A percentile compares a stretch with the other conserved stretches of the same genome.
These are phyloP conservation scores for Microbotryum violaceum DNA, from an alignment of 1,284 basidiomycete genomes.

Conservation along the genomic window DNA sequence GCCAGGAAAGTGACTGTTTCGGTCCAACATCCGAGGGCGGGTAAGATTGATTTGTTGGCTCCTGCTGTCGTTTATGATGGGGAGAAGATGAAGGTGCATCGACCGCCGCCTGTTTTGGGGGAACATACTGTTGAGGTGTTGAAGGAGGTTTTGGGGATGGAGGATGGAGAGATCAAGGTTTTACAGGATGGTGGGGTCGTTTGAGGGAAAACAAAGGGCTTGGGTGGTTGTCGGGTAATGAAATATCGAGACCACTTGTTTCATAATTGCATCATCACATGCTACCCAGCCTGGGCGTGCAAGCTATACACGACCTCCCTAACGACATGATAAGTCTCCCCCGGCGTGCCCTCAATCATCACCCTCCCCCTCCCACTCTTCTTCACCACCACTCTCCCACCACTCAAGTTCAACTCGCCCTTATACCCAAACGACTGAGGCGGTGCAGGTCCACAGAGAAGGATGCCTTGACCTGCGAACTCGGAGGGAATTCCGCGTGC, in stretches of 20 bases:
- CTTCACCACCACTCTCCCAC: constrained; percentile 72
- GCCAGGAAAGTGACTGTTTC: constrained; percentile 57
- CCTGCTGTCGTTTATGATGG: constrained; percentile 85
- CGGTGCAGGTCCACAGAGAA: constrained; percentile 64
- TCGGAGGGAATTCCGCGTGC: constrained; percentile 73
- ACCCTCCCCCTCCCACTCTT: constrained; percentile 76
- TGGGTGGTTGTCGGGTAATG: too few species aligned
- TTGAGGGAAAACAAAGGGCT: neutral
- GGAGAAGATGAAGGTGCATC: constrained; percentile 49
- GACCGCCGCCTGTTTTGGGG: constrained; percentile 58
- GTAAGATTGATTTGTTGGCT: constrained; percentile 74
- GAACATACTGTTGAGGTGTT: constrained; percentile 44
- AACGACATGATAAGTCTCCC: constrained; percentile 79
- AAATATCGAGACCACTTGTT: too few species aligned
- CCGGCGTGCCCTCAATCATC: constrained; percentile 78
- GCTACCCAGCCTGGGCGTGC: constrained; percentile 51
- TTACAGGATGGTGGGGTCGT: constrained; percentile 53
- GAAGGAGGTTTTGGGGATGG: constrained; percentile 59
- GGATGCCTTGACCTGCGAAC: constrained; percentile 85
- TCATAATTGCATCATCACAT: too few species aligned
- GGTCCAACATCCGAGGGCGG: constrained; percentile 45
- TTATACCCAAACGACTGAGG: constrained; percentile 22
- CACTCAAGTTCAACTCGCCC: constrained; percentile 40
- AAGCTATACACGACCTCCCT: constrained; percentile 77
- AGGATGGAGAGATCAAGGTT: constrained; percentile 49